Conservation (phyloP, 345 rosid genomes). For the Clausena lansium region DNA sequence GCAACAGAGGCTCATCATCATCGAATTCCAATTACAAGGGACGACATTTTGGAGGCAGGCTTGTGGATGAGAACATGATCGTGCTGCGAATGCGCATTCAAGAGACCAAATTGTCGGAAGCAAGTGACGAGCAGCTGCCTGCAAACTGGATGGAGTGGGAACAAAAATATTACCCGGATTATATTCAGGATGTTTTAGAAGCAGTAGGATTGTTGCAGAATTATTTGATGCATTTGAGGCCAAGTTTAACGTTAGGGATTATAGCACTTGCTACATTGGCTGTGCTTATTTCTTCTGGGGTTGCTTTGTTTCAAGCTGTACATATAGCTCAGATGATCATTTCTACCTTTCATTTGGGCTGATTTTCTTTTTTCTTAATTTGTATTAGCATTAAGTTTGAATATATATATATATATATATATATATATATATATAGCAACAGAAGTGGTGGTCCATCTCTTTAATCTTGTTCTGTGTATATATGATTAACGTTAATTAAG, state of each 20-base stretch:
- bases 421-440: too few relatives aligned
- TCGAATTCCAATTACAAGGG: not conserved
- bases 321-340: slow-evolving; percentile 6
- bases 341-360: not conserved
- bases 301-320: slow-evolving; percentile 13
- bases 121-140: slow-evolving; percentile 10
- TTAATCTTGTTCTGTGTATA: not conserved
- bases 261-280: slow-evolving; percentile 8
- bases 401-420: too few relatives aligned
- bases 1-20: not conserved
- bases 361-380: not conserved
- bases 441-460: not conserved
- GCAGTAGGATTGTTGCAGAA: slow-evolving; percentile 28
- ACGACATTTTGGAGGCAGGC: slow-evolving; percentile 9
- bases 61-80: slow-evolving; percentile 35
- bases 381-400: not conserved
- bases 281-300: slow-evolving; percentile 11
- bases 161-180: slow-evolving; percentile 16
- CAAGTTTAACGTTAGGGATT: slow-evolving; percentile 25
- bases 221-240: slow-evolving; percentile 24
- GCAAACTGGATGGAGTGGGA: slow-evolving; percentile 39
- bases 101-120: slow-evolving; percentile 25
- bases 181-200: slow-evolving; percentile 26
- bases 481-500: too few relatives aligned
- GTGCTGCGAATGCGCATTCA: slow-evolving; percentile 25